These are phyloP conservation scores for Pezicula neosporulosa DNA, from an alignment of 2,329 filamentous ascomycete species.

Conservation along the genomic window DNA sequence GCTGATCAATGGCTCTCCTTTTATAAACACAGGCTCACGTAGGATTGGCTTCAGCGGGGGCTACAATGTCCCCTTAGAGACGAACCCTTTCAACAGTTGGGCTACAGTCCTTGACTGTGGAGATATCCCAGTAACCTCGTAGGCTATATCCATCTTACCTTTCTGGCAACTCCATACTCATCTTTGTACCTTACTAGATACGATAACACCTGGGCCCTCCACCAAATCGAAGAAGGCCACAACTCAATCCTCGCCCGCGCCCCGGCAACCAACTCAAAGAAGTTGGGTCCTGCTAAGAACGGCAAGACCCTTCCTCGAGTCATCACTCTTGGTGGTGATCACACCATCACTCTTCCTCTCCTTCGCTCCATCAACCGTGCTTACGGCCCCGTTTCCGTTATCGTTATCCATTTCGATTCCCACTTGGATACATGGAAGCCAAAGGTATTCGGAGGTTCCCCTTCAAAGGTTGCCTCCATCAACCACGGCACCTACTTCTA, in stretches of 20 bases:
- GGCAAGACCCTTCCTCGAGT: conserved; percentile 76
- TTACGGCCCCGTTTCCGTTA: conserved; percentile 58
- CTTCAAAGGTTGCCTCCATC: conserved; percentile 70
- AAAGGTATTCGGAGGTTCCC: conserved; percentile 82
- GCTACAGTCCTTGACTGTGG: conserved; percentile 79
- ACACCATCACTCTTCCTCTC: conserved; percentile 59
- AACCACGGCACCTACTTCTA: conserved; percentile 92
- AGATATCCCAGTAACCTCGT: conserved; percentile 83
- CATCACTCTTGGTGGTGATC: conserved; percentile 70
- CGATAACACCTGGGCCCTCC: conserved; percentile 77
- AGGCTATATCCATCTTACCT: conserved; percentile 30
- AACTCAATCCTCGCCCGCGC: conserved; percentile 68
- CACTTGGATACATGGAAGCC: conserved; percentile 74
- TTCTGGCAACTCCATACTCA: not conserved
- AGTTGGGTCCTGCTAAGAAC: conserved; percentile 64
- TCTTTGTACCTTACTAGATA: conserved; percentile 48
- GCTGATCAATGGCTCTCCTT: conserved; percentile 16
- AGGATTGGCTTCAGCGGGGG: conserved; percentile 61
- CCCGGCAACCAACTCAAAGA: conserved; percentile 65
- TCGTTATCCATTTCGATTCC: conserved; percentile 62
- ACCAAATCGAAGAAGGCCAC: conserved; percentile 84
- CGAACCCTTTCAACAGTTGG: conserved; percentile 80
- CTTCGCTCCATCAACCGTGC: conserved; percentile 57
- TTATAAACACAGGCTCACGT: conserved; percentile 31
- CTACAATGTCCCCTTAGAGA: conserved; percentile 77